Base-by-base conservation (phyloP, 192 early-diverging fungal species). In the Dissophora ornata region DNA sequence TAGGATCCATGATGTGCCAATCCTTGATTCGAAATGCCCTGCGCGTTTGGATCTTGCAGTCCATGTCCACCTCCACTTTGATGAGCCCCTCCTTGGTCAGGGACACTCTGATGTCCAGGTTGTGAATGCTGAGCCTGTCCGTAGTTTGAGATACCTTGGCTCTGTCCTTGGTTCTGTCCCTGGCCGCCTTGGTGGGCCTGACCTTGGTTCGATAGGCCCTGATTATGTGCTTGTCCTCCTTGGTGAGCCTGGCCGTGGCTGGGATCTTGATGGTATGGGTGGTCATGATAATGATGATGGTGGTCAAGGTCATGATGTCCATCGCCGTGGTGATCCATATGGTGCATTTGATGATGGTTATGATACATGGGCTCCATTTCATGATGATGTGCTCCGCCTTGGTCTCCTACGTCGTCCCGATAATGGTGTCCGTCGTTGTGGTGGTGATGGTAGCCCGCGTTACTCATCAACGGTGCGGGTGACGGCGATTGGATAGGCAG, bases 401-500 rank as follows among this genome's bases (percentile, higher is more conserved):
- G n/a, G n/a, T n/a, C n/a, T n/a, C n/a, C n/a, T n/a, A n/a, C 68
- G 42, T 29, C 29, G 19, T 18, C 29, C 11, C 54, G 21, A 36
- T 70, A 19, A 22, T 70, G 50, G 38, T 62, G 48, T n/a, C 40
- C 28, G 19, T 70, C 59, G 24, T 62, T 57, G 15, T 45, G 33
- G 18, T 59, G 62, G 24, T 49, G 38, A 22, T 66, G 49, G 41
- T 52, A 24, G 2, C 62, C 62, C 0, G 53, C 8, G 0, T 21
- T 51, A 33, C 4, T 57, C 49, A 59, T 65, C 18, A 57, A 34
- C 13, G 71, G 63, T 1, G 33, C 5, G 1, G 63, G 62, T 1
- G 71, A 52, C 5, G 47, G 32, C 4, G 62, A 57, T 12, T 54
- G 41, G 16, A 70, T 62, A 22, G 62, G 71, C 19, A 75, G 33